Percentiles rank a stretch among this genome's conserved stretches.
Conservation (phyloP, 495 filamentous ascomycete species). For the Annulohypoxylon maeteangense region DNA sequence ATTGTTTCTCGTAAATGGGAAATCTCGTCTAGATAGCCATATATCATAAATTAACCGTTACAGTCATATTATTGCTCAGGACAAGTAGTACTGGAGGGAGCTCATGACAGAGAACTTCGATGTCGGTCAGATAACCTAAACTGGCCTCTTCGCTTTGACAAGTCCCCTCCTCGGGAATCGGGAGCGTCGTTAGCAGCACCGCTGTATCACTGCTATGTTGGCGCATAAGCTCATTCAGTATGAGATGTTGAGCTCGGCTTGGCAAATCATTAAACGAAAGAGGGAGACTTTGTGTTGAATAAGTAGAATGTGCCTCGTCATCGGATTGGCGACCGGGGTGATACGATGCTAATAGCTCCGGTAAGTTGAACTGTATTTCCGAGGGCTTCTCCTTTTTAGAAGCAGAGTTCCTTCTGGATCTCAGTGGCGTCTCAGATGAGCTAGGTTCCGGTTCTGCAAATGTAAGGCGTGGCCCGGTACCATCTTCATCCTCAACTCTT, state of each 20-base stretch:
- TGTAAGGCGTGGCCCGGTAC: slow-evolving; percentile 74
- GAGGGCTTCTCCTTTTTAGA: slow-evolving; percentile 28
- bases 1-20: neutral
- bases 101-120: slow-evolving; percentile 77
- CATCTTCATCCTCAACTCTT: slow-evolving; percentile 65
- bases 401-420: slow-evolving; percentile 47
- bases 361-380: slow-evolving; percentile 50
- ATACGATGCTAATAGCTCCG: slow-evolving; percentile 50
- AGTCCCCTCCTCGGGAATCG: slow-evolving; percentile 80
- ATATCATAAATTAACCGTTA: slow-evolving; percentile 79
- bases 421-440: slow-evolving; percentile 31
- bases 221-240: slow-evolving; percentile 84
- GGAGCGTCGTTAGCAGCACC: slow-evolving; percentile 84
- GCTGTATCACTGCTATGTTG: slow-evolving; percentile 77
- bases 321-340: slow-evolving; percentile 38
- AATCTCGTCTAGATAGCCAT: neutral
- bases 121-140: slow-evolving; percentile 75
- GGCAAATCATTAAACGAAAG: slow-evolving; percentile 89
- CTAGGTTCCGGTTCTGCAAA: slow-evolving; percentile 60
- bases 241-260: slow-evolving; percentile 83
- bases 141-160: slow-evolving; percentile 74
- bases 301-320: slow-evolving; percentile 62
- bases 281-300: slow-evolving; percentile 68
- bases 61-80: slow-evolving; percentile 91
- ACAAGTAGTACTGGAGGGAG: slow-evolving; percentile 78